Percentiles rank a stretch among this genome's conserved stretches.
Conservation (phyloP, 352 stramenopile genomes). For the Globisporangium echinulatum region DNA sequence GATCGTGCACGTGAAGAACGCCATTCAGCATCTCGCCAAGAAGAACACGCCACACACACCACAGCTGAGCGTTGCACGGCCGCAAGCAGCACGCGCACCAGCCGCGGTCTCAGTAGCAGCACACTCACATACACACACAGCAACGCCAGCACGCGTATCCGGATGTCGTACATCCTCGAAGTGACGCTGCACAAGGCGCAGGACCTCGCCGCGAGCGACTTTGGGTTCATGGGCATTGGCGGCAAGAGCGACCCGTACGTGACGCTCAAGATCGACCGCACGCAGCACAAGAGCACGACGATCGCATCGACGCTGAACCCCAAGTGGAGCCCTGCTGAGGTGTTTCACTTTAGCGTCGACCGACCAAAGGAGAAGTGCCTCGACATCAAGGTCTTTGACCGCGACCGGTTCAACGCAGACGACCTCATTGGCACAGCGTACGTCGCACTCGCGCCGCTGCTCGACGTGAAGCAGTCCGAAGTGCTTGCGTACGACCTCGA, state of each 20-base stretch:
- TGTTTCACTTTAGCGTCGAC: slow-evolving; percentile 57
- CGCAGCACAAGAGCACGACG: slow-evolving; percentile 45
- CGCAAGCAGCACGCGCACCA: background rate
- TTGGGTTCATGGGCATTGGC: slow-evolving; percentile 60
- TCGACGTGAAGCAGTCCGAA: slow-evolving; percentile 36
- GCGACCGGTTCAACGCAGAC: slow-evolving; percentile 54
- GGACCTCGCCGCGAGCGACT: slow-evolving; percentile 52
- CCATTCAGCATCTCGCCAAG: no score
- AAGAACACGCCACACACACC: no score
- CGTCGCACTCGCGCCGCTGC: slow-evolving; percentile 40
- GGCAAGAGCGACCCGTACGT: slow-evolving; percentile 79
- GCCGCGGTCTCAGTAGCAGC: background rate
- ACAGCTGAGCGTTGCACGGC: background rate
- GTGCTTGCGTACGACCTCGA: slow-evolving; percentile 50
- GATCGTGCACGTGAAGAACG: no score
- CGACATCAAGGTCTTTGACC: slow-evolving; percentile 55
- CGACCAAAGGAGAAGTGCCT: slow-evolving; percentile 48
- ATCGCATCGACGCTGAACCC: slow-evolving; percentile 41
- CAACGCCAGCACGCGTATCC: background rate
- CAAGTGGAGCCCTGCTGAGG: slow-evolving; percentile 42
- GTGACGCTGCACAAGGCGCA: slow-evolving; percentile 52
- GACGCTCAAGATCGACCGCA: slow-evolving; percentile 41
- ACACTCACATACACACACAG: background rate
- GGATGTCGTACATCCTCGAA: slow-evolving; percentile 40
- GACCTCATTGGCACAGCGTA: slow-evolving; percentile 49